These are phyloP conservation scores for Pistacia integerrima DNA, from an alignment of 345 rosid genomes.

Conservation along the genomic window DNA sequence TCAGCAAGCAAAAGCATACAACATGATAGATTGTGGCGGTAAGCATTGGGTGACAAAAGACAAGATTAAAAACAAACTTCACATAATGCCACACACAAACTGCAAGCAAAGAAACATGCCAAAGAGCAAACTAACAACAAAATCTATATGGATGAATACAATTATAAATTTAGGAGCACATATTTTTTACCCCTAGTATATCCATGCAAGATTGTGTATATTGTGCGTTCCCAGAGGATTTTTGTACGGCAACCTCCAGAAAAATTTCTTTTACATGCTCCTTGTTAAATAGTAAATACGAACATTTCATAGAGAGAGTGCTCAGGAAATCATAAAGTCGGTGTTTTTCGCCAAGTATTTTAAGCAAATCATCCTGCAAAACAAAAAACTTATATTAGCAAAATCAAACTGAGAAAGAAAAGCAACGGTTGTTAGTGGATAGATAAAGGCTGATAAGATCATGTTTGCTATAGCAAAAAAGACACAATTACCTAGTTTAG, in stretches of 20 bases:
- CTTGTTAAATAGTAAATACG: slow-evolving; percentile 83
- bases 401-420: neutral
- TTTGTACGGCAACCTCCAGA: slow-evolving; percentile 59
- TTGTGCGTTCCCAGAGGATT: slow-evolving; percentile 57
- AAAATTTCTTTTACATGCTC: slow-evolving; percentile 86
- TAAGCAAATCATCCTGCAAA: slow-evolving; percentile 91
- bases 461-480: neutral
- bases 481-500: neutral
- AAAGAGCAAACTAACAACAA: neutral
- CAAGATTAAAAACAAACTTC: neutral
- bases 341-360: slow-evolving; percentile 88
- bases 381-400: neutral
- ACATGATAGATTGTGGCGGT: neutral
- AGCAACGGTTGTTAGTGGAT: neutral
- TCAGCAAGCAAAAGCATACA: neutral
- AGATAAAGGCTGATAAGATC: neutral
- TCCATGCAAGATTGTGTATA: slow-evolving; percentile 76
- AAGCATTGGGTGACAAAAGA: neutral
- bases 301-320: slow-evolving; percentile 80
- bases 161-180: slow-evolving; percentile 1
- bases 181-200: slow-evolving; percentile 79
- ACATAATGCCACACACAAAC: neutral
- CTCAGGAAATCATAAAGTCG: slow-evolving; percentile 81
- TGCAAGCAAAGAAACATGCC: neutral
- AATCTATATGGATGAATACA: neutral